These are phyloP conservation scores for Gillenia trifoliata DNA, from an alignment of 306 rosid species.

Conservation along the genomic window DNA sequence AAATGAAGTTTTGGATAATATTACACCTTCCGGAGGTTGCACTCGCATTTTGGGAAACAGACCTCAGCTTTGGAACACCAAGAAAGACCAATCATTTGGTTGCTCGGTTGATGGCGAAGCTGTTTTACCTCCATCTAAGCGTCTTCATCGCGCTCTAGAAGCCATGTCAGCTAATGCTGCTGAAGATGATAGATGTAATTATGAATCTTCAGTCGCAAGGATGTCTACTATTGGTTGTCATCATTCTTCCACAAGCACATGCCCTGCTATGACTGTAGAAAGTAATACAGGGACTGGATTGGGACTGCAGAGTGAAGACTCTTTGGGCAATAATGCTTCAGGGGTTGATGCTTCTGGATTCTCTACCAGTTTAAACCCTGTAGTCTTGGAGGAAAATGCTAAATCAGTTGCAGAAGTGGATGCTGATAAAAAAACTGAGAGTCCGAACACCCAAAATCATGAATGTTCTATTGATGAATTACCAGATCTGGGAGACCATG, in stretches of 20 bases:
- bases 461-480: conserved; percentile 28
- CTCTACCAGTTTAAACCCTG: conserved; percentile 32
- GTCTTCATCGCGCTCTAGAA: conserved; percentile 95
- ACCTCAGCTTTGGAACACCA: conserved; percentile 43
- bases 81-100: conserved; percentile 65
- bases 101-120: conserved; percentile 74
- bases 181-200: conserved; percentile 47
- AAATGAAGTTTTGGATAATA: conserved; percentile 37
- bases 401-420: conserved; percentile 29
- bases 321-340: conserved; percentile 27
- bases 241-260: conserved; percentile 27
- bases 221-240: conserved; percentile 26
- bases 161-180: conserved; percentile 98
- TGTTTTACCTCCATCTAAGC: conserved; percentile 90
- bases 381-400: conserved; percentile 25
- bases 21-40: conserved; percentile 40
- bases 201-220: conserved; percentile 36
- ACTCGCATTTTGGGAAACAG: conserved; percentile 35
- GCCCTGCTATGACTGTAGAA: conserved; percentile 25
- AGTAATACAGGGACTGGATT: conserved; percentile 28
- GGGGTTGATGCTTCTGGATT: conserved; percentile 24
- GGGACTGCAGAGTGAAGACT: conserved; percentile 23
- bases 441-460: conserved; percentile 21
- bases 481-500: conserved; percentile 24
- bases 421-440: conserved; percentile 27